Evolutionary conservation across 192 early-diverging fungal species (phyloP).

Genomic region (Spizellomyces sp.): DNA sequence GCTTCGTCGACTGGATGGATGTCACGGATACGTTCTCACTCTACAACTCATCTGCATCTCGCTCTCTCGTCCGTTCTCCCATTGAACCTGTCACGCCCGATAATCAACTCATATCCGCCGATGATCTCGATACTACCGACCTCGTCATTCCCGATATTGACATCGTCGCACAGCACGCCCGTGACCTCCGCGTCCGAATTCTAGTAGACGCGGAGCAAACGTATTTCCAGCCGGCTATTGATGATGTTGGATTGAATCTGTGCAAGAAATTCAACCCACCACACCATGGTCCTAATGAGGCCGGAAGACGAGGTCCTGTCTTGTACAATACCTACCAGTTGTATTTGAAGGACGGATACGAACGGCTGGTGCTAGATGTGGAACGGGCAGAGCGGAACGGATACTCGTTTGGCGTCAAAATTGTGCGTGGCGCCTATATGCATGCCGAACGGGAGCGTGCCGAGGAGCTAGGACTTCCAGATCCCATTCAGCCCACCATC

Average conservation of each 20-base stretch:
- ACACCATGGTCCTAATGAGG: slow-evolving; percentile 5
- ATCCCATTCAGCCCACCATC: slow-evolving; percentile 81
- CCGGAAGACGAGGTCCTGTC: slow-evolving; percentile 49
- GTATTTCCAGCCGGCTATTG: slow-evolving; percentile 92
- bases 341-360: slow-evolving; percentile 75
- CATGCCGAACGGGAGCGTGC: slow-evolving; percentile 75
- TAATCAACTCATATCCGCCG: slow-evolving; percentile 29
- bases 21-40: slow-evolving; percentile 67
- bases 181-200: slow-evolving; percentile 64
- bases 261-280: slow-evolving; percentile 70
- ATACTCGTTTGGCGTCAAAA: slow-evolving; percentile 81
- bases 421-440: slow-evolving; percentile 88
- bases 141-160: slow-evolving; percentile 70
- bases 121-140: slow-evolving; percentile 74
- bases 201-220: slow-evolving; percentile 94
- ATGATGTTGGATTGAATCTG: slow-evolving; percentile 75
- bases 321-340: slow-evolving; percentile 97
- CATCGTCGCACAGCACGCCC: slow-evolving; percentile 65
- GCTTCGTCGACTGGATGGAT: slow-evolving; percentile 67
- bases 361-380: slow-evolving; percentile 67
- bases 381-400: slow-evolving; percentile 68
- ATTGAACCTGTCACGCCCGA: slow-evolving; percentile 13
- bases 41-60: slow-evolving; percentile 54
- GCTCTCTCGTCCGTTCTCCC: slow-evolving; percentile 42
- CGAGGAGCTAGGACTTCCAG: slow-evolving; percentile 61